Evolutionary conservation across 768 basidiomycete genomes (phyloP).

Genomic region (Scleroderma bovista): DNA sequence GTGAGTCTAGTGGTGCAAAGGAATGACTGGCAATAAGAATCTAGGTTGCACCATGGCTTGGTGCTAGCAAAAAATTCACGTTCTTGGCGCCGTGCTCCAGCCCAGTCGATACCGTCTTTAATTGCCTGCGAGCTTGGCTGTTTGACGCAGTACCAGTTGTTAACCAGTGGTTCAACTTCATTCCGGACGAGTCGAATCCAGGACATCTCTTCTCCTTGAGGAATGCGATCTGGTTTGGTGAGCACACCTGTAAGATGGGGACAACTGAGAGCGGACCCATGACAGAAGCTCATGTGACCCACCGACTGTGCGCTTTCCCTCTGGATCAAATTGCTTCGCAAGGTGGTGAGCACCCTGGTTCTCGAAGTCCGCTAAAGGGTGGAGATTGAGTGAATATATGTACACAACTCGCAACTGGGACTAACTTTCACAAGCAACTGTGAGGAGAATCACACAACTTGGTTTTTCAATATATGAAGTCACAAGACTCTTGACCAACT

Average conservation of each 20-base stretch:
- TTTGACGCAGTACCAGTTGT: conserved; percentile 41
- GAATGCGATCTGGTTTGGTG: conserved; percentile 50
- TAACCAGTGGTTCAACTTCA: conserved; percentile 31
- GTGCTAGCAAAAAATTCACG: conserved; percentile 29
- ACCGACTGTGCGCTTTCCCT: conserved; percentile 50
- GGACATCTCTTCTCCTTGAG: conserved; percentile 30
- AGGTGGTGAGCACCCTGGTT: conserved; percentile 51
- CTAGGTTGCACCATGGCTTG: conserved; percentile 39
- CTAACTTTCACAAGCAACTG: conserved; percentile 45
- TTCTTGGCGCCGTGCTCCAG: conserved; percentile 32
- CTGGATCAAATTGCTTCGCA: conserved; percentile 40
- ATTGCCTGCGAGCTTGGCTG: conserved; percentile 37
- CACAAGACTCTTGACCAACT: conserved; percentile 46
- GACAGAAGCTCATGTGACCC: neutral
- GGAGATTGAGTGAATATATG: neutral
- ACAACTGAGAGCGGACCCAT: neutral
- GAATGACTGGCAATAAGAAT: conserved; percentile 42
- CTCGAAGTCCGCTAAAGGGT: conserved; percentile 46
- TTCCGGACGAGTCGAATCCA: conserved; percentile 44
- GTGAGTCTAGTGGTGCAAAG: conserved; percentile 55
- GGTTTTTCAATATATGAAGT: conserved; percentile 40
- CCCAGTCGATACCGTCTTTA: conserved; percentile 20
- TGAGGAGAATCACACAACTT: conserved; percentile 49
- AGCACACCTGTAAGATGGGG: conserved; percentile 38
- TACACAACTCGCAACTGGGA: conserved; percentile 21